Conservation (phyloP, 1,284 basidiomycete genomes). For the Puccinia hordei region DNA sequence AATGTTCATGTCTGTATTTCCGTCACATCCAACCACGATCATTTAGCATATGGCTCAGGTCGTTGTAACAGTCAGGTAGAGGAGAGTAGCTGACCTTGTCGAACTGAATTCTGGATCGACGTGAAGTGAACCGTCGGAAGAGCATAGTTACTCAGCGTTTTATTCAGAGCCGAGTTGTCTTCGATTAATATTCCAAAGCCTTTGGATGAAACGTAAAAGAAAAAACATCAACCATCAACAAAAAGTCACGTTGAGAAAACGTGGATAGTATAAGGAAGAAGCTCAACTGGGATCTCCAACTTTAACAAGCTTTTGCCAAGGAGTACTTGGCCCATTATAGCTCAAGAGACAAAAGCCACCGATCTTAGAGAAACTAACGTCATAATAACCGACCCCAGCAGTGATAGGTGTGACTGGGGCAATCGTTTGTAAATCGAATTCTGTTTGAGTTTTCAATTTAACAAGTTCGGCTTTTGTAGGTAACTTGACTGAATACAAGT, state of each 20-base stretch:
- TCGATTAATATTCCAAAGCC: not conserved
- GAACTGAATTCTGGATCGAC: conserved; percentile 20
- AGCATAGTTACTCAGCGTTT: conserved; percentile 23
- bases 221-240: not conserved
- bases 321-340: conserved; percentile 79
- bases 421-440: conserved; percentile 14
- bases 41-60: not conserved
- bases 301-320: conserved; percentile 79
- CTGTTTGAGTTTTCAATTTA: conserved; percentile 54
- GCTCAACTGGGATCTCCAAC: conserved; percentile 67
- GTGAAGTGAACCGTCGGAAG: conserved; percentile 18
- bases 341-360: conserved; percentile 80
- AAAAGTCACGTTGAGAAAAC: not conserved
- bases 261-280: not conserved
- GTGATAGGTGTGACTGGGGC: conserved; percentile 65
- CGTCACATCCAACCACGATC: not conserved
- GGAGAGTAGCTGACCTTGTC: conserved; percentile 11
- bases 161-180: conserved; percentile 18
- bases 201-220: not conserved
- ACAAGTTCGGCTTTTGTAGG: conserved; percentile 60
- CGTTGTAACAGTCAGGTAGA: not conserved
- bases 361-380: conserved; percentile 74
- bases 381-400: conserved; percentile 68
- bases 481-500: conserved; percentile 75
- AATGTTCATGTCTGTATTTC: conserved; percentile 72